Conservation (phyloP, 108 stramenopile genomes). For the Pseudonitzschia multiseries region DNA sequence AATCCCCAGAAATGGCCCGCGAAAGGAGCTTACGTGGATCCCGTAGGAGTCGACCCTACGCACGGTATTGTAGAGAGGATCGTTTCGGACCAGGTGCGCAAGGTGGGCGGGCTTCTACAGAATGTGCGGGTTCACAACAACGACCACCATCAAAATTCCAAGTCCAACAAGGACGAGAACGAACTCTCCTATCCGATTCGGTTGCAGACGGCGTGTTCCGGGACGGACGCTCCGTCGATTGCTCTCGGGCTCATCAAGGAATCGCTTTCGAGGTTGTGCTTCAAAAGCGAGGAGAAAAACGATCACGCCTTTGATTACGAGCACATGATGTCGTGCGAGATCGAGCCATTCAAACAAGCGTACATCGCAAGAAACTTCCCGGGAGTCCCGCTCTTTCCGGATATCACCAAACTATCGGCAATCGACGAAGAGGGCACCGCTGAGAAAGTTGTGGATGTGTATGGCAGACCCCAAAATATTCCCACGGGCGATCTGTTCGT, state of each 20-base stretch:
- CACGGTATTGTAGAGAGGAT: slow-evolving; percentile 71
- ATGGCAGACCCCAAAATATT: slow-evolving; percentile 49
- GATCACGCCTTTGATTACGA: slow-evolving; percentile 40
- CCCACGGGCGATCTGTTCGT: slow-evolving; percentile 70
- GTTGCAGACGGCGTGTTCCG: slow-evolving; percentile 70
- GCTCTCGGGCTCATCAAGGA: slow-evolving; percentile 68
- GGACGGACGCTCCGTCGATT: slow-evolving; percentile 79
- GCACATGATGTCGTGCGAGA: slow-evolving; percentile 75
- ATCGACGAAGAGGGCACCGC: slow-evolving; percentile 21
- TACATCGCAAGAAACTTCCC: slow-evolving; percentile 76
- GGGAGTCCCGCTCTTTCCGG: slow-evolving; percentile 59
- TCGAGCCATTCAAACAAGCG: slow-evolving; percentile 82
- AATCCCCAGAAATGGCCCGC: slow-evolving; percentile 6
- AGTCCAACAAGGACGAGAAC: background rate
- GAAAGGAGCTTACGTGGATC: slow-evolving; percentile 53
- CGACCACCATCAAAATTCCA: background rate
- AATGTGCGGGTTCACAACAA: slow-evolving; percentile 19
- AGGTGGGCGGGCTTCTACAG: slow-evolving; percentile 47
- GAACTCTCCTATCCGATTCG: slow-evolving; percentile 47
- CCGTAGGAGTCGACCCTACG: slow-evolving; percentile 75
- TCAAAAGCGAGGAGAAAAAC: slow-evolving; percentile 23
- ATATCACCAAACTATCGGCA: slow-evolving; percentile 62
- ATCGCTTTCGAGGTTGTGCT: slow-evolving; percentile 6
- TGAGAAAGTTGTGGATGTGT: slow-evolving; percentile 56
- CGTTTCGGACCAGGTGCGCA: slow-evolving; percentile 57